Evolutionary conservation across 2,329 filamentous ascomycete genomes (phyloP).

Genomic region (Didymella segeticola): DNA sequence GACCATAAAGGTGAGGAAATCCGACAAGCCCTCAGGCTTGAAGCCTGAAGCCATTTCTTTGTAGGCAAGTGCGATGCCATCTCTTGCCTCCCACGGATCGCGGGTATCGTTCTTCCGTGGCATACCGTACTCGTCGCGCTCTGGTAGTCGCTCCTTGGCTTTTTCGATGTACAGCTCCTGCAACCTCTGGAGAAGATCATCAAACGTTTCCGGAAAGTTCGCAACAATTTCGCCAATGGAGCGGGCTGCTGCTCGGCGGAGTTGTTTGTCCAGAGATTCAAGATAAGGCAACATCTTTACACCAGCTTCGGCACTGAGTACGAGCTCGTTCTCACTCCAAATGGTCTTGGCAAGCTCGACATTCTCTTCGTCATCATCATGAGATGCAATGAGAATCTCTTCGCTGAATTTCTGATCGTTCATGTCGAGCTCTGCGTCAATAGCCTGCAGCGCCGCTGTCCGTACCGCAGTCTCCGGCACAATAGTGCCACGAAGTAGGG

Average conservation of each 20-base stretch:
- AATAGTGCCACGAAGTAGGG: constrained; percentile 79
- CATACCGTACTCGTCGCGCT: constrained; percentile 94
- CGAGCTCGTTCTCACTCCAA: constrained; percentile 91
- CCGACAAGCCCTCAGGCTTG: constrained; percentile 71
- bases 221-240: constrained; percentile 78
- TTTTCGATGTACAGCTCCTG: constrained; percentile 76
- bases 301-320: constrained; percentile 70
- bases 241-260: constrained; percentile 82
- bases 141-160: constrained; percentile 80
- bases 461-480: constrained; percentile 81
- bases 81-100: constrained; percentile 90
- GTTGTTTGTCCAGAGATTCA: constrained; percentile 77
- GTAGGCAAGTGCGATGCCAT: constrained; percentile 87
- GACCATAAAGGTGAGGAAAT: constrained; percentile 85
- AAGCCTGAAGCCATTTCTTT: constrained; percentile 79
- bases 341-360: constrained; percentile 82
- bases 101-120: constrained; percentile 84
- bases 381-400: constrained; percentile 91
- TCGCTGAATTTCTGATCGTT: constrained; percentile 85
- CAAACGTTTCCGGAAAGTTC: constrained; percentile 65
- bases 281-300: constrained; percentile 77
- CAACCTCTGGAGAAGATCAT: constrained; percentile 68
- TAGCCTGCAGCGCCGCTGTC: constrained; percentile 84
- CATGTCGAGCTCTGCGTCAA: constrained; percentile 90
- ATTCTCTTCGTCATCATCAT: constrained; percentile 91